phyloP scores from a whole-genome alignment of 192 early-diverging fungal species.

The Podila verticillata region DNA sequence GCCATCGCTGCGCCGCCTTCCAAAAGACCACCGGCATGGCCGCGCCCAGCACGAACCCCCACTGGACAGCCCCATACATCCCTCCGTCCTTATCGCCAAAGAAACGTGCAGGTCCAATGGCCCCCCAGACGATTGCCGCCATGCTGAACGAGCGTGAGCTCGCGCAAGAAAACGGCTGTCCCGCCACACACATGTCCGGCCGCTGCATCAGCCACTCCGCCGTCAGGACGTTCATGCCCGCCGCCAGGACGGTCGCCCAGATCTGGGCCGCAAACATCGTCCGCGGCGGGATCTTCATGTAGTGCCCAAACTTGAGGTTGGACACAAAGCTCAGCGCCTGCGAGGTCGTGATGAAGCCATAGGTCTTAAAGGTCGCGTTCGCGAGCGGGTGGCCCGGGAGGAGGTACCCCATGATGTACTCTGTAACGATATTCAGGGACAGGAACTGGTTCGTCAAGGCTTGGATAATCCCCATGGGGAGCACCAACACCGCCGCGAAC shows the following conservation, averaged over 20 bases:
- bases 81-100: constrained; percentile 49
- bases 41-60: constrained; percentile 34
- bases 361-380: constrained; percentile 68
- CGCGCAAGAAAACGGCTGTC: constrained; percentile 56
- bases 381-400: constrained; percentile 62
- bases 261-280: constrained; percentile 71
- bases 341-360: constrained; percentile 64
- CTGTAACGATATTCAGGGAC: constrained; percentile 61
- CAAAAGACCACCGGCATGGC: constrained; percentile 21
- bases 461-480: constrained; percentile 51
- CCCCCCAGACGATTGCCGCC: constrained; percentile 72
- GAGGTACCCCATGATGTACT: constrained; percentile 52
- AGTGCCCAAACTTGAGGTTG: constrained; percentile 81
- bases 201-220: constrained; percentile 29
- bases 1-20: constrained; percentile 2
- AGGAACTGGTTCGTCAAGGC: constrained; percentile 62
- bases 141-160: constrained; percentile 55
- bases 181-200: constrained; percentile 46
- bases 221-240: constrained; percentile 50
- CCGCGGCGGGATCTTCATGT: constrained; percentile 77
- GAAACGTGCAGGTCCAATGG: constrained; percentile 63
- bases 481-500: constrained; percentile 14
- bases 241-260: constrained; percentile 60
- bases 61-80: constrained; percentile 8
- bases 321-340: constrained; percentile 77